Conservation (phyloP, 768 basidiomycete species). For the Phylloporus arenicola region DNA sequence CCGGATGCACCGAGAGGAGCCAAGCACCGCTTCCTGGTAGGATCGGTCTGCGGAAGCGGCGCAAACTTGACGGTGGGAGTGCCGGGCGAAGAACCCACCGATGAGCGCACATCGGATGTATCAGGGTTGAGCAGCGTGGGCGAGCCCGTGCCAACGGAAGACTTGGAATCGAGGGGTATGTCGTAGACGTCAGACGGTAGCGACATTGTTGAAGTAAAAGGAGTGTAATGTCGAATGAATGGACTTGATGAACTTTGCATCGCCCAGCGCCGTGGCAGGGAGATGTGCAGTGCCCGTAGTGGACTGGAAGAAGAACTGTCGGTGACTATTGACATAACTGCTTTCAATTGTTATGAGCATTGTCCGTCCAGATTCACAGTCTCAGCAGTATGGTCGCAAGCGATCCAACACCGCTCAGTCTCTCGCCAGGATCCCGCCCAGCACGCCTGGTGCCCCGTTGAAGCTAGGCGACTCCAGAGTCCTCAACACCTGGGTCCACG, state of each 20-base stretch:
- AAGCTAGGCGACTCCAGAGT: slow-evolving; percentile 57
- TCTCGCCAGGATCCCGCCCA: slow-evolving; percentile 43
- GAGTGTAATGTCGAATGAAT: slow-evolving; percentile 23
- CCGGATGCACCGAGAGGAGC: slow-evolving; percentile 54
- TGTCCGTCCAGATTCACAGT: slow-evolving; percentile 61
- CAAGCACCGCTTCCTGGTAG: slow-evolving; percentile 43
- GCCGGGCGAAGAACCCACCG: slow-evolving; percentile 12
- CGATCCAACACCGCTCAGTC: slow-evolving; percentile 77
- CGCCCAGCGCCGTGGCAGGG: slow-evolving; percentile 15
- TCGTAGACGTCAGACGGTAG: slow-evolving; percentile 14
- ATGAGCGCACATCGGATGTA: slow-evolving; percentile 12
- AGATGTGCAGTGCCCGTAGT: slow-evolving; percentile 5
- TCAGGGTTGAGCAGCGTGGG: slow-evolving; percentile 10
- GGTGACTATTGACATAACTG: background rate
- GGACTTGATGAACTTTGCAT: slow-evolving; percentile 1
- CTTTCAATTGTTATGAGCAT: slow-evolving; percentile 40
- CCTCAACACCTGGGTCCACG: slow-evolving; percentile 72
- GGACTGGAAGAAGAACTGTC: background rate
- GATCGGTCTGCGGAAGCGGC: slow-evolving; percentile 50
- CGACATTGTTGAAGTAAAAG: slow-evolving; percentile 17
- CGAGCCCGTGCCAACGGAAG: slow-evolving; percentile 11
- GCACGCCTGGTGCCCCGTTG: slow-evolving; percentile 34
- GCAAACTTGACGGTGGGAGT: slow-evolving; percentile 49
- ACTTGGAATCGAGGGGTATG: slow-evolving; percentile 16
- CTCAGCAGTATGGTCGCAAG: slow-evolving; percentile 45